Conservation (phyloP, 345 rosid species). For the Gossypium sturtianum region DNA sequence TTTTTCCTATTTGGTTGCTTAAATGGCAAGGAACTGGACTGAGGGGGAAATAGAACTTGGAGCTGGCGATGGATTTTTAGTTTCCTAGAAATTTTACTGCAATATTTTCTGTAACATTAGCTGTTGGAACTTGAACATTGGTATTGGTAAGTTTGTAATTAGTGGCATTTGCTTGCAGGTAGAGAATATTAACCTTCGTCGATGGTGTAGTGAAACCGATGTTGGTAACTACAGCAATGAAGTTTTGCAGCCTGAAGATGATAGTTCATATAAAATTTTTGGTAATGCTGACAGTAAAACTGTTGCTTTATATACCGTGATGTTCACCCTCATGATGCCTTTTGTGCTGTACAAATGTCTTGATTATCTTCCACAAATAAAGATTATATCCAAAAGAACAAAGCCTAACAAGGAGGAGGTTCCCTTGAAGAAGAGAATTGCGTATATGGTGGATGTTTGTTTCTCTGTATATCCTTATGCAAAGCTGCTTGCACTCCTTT, state of each 20-base stretch:
- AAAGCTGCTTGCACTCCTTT: conserved; percentile 85
- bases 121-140: neutral
- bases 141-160: neutral
- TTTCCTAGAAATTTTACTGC: neutral
- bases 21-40: neutral
- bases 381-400: conserved; percentile 40
- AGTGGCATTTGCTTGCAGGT: conserved; percentile 43
- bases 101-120: neutral
- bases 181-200: conserved; percentile 48
- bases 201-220: conserved; percentile 33
- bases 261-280: conserved; percentile 23
- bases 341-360: conserved; percentile 66
- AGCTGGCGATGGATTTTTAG: neutral
- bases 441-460: conserved; percentile 81
- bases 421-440: conserved; percentile 84
- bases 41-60: neutral
- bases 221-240: conserved; percentile 22
- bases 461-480: conserved; percentile 86
- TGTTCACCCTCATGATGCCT: conserved; percentile 51
- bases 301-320: conserved; percentile 53
- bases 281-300: conserved; percentile 47
- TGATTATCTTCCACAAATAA: conserved; percentile 56
- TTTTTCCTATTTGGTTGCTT: neutral
- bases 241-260: conserved; percentile 28
- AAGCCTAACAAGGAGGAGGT: conserved; percentile 57